Conservation (phyloP, 2,329 filamentous ascomycete genomes). For the Capronia epimyces region DNA sequence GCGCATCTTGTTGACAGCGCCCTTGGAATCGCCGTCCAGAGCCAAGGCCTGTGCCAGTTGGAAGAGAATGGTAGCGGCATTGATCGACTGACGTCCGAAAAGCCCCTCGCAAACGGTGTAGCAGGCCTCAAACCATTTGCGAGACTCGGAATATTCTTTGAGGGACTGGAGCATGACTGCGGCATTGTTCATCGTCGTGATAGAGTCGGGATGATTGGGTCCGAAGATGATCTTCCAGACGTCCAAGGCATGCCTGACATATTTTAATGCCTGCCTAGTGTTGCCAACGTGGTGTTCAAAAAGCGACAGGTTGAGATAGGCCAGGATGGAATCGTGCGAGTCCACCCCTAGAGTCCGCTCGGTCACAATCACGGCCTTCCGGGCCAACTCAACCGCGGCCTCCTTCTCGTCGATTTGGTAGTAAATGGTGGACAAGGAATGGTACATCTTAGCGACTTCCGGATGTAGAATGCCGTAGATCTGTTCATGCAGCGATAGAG, state of each 20-base stretch:
- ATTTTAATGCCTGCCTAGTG: conserved; percentile 78
- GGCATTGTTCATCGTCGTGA: conserved; percentile 97
- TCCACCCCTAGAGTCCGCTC: conserved; percentile 92
- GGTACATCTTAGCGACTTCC: conserved; percentile 92
- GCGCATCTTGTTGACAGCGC: conserved; percentile 85
- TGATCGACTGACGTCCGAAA: conserved; percentile 83
- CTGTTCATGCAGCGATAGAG: conserved; percentile 91
- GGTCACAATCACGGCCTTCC: conserved; percentile 92
- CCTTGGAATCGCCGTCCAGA: conserved; percentile 91
- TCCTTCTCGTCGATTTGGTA: conserved; percentile 98
- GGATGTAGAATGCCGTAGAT: conserved; percentile 97
- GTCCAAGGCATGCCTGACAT: conserved; percentile 86
- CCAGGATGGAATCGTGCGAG: conserved; percentile 85
- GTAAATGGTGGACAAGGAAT: conserved; percentile 90
- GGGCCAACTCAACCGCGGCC: conserved; percentile 86
- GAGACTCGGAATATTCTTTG: conserved; percentile 90
- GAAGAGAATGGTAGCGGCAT: conserved; percentile 91
- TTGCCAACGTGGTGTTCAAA: conserved; percentile 91
- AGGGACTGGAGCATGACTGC: conserved; percentile 97
- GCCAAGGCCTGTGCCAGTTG: conserved; percentile 93
- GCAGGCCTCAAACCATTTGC: conserved; percentile 93
- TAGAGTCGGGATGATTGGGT: conserved; percentile 86
- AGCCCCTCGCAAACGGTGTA: conserved; percentile 82
- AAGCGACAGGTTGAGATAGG: conserved; percentile 90
- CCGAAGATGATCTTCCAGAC: conserved; percentile 98